Evolutionary conservation across 768 basidiomycete genomes (phyloP).

Genomic region (Fibroporia radiculosa): DNA sequence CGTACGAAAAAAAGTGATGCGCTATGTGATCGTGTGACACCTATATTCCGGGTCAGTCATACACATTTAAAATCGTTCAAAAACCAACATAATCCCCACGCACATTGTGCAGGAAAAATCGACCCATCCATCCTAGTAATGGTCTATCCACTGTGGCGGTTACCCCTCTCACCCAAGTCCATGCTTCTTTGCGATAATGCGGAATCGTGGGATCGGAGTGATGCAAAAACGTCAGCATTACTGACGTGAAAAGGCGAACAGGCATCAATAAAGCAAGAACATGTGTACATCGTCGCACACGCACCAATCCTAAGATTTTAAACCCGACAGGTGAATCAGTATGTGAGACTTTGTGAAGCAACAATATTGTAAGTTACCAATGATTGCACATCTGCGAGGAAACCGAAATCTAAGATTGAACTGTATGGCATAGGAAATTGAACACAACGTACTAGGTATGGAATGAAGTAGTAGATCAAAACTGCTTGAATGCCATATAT

Average conservation of each 20-base stretch:
- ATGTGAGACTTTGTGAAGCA: neutral
- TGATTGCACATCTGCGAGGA: conserved; percentile 22
- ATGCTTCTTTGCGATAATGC: conserved; percentile 20
- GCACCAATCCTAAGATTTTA: conserved; percentile 18
- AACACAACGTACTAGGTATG: conserved; percentile 18
- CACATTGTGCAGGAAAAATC: conserved; percentile 26
- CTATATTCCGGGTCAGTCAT: too few relatives aligned
- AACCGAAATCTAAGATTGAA: conserved; percentile 3
- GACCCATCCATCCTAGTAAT: conserved; percentile 22
- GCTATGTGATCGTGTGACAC: conserved; percentile 41
- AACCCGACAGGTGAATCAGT: neutral
- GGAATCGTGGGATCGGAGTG: conserved; percentile 25
- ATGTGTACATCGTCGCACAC: neutral
- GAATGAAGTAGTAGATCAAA: conserved; percentile 19
- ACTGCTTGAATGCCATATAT: conserved; percentile 17
- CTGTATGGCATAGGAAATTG: neutral
- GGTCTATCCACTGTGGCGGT: conserved; percentile 23
- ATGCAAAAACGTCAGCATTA: conserved; percentile 23
- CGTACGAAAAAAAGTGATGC: conserved; percentile 52
- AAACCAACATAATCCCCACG: conserved; percentile 1
- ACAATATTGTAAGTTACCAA: conserved; percentile 15
- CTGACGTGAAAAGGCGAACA: conserved; percentile 10
- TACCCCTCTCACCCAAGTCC: conserved; percentile 23
- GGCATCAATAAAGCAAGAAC: neutral
- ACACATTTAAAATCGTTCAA: too few relatives aligned